A percentile compares a stretch with the other conserved stretches of the same genome.
These are phyloP conservation scores for Trypanosoma boissoni DNA, from an alignment of 208 protist genomes.

Conservation along the genomic window DNA sequence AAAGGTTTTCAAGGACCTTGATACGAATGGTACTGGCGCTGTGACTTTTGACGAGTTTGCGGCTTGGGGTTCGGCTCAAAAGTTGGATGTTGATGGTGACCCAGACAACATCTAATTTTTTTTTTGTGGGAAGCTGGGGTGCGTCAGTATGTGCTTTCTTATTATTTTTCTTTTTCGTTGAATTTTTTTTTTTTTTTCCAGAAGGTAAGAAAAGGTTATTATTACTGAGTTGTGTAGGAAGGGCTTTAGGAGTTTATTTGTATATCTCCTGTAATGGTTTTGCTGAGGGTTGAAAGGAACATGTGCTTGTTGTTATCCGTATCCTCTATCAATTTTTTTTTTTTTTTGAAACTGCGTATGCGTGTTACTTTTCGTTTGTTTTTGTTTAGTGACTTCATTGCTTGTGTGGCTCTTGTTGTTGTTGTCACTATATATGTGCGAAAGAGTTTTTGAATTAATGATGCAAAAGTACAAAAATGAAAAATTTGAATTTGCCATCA, in stretches of 20 bases:
- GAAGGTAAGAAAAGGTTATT: no score
- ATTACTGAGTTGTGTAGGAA: constrained; percentile 3
- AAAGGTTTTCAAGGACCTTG: constrained; percentile 70
- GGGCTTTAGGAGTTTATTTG: constrained; percentile 8
- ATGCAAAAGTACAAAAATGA: no score
- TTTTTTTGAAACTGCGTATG: constrained; percentile 13
- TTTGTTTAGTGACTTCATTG: constrained; percentile 11
- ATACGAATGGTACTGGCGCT: constrained; percentile 58
- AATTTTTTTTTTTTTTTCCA: constrained; percentile 22
- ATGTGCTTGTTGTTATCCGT: no score
- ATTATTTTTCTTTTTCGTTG: background rate
- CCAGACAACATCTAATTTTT: constrained; percentile 28
- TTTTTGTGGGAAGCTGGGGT: constrained; percentile 16
- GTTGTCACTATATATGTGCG: background rate
- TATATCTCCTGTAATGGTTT: no score
- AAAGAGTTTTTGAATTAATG: no score
- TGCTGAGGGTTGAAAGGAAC: no score
- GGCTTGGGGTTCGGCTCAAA: constrained; percentile 44
- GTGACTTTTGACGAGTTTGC: constrained; percentile 85
- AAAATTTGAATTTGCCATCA: no score
- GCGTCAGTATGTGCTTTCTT: constrained; percentile 11
- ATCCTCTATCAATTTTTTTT: no score
- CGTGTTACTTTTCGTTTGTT: background rate
- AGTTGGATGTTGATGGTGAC: constrained; percentile 65
- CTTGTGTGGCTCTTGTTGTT: background rate